These are phyloP conservation scores for Grigorovia transvaalensis DNA, from an alignment of 805 yeast genomes.

Conservation along the genomic window DNA sequence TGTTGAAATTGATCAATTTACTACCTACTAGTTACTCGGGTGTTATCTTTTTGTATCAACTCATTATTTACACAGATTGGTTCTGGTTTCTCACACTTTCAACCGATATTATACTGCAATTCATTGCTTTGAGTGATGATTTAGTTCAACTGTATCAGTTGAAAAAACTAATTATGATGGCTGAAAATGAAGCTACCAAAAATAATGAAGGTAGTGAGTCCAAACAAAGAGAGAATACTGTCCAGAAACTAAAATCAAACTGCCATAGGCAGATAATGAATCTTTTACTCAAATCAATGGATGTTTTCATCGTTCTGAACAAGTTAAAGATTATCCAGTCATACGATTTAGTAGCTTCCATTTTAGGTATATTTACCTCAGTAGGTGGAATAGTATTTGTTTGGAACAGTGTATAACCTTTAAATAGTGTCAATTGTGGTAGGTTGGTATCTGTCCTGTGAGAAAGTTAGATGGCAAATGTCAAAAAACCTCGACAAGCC, in stretches of 20 bases:
- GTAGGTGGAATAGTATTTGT: background rate
- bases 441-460: too few species aligned
- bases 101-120: background rate
- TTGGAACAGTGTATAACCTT: background rate
- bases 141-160: background rate
- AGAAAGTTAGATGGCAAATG: too few species aligned
- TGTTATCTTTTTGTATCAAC: background rate
- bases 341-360: background rate
- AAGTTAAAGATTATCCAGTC: background rate
- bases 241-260: background rate
- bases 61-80: background rate
- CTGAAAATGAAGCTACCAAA: background rate
- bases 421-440: too few species aligned
- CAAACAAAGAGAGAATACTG: background rate
- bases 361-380: constrained; percentile 1
- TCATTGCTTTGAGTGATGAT: background rate
- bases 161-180: background rate
- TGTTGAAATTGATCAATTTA: background rate
- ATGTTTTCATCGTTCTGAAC: background rate
- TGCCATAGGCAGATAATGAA: background rate
- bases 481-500: too few species aligned
- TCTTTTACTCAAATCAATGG: background rate
- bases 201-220: background rate
- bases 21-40: background rate
- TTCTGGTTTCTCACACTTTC: background rate